Evolutionary conservation across 1,284 basidiomycete species (phyloP).

Genomic region (Cutaneotrichosporon cavernicola): DNA sequence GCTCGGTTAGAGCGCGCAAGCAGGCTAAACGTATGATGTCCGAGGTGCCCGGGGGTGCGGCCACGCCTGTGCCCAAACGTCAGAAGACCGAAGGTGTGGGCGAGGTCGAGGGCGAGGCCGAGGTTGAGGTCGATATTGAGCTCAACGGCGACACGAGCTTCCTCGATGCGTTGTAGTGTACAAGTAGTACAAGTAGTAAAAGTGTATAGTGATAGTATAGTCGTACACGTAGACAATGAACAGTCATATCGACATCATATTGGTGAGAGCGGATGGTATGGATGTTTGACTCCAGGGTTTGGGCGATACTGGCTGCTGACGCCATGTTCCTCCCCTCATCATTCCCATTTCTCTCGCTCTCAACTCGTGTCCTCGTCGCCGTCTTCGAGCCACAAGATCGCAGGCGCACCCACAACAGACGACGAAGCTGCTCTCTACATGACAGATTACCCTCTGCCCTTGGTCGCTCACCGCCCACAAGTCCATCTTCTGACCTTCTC

Average conservation of each 20-base stretch:
- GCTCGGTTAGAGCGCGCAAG: slow-evolving; percentile 40
- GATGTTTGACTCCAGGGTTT: neutral
- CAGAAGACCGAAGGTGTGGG: slow-evolving; percentile 13
- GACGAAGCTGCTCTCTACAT: no score
- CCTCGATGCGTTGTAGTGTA: slow-evolving; percentile 12
- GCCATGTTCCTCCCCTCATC: no score
- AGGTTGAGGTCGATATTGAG: slow-evolving; percentile 15
- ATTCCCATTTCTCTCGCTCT: no score
- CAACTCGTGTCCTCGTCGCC: neutral
- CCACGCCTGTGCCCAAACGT: slow-evolving; percentile 42
- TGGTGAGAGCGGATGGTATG: neutral
- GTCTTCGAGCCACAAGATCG: no score
- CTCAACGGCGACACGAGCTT: slow-evolving; percentile 25
- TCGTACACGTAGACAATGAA: neutral
- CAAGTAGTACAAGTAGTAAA: neutral
- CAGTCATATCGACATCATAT: neutral
- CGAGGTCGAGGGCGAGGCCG: slow-evolving; percentile 4
- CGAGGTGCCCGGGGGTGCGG: slow-evolving; percentile 44
- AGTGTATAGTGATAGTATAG: neutral
- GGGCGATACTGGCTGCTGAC: neutral
- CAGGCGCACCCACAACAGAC: no score
- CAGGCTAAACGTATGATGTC: slow-evolving; percentile 37
- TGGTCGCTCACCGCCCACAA: neutral
- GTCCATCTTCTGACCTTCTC: neutral
- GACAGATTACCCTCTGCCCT: no score